These are phyloP conservation scores for Cronartium quercuum DNA, from an alignment of 1,284 basidiomycete genomes.

Conservation along the genomic window DNA sequence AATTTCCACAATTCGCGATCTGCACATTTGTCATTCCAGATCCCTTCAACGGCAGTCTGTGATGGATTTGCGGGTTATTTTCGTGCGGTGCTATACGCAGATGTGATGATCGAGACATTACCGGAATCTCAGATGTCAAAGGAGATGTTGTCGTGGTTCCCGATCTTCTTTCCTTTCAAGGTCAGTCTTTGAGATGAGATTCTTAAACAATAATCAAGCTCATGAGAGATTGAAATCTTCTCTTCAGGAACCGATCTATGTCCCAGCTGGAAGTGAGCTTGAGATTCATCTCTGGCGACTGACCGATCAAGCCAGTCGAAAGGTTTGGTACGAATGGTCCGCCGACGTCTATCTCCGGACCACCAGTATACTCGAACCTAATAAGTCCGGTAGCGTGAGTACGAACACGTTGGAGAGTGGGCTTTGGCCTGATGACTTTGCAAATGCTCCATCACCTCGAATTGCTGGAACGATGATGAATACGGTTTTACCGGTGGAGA, in stretches of 20 bases:
- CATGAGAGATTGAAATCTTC: neutral
- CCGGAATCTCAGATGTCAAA: conserved; percentile 77
- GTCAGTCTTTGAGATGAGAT: conserved; percentile 19
- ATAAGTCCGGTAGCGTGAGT: neutral
- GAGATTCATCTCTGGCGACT: conserved; percentile 92
- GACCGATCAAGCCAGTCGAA: conserved; percentile 62
- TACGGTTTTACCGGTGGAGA: neutral
- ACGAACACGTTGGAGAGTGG: neutral
- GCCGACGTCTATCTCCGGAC: conserved; percentile 71
- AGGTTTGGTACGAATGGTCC: conserved; percentile 99
- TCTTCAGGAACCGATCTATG: conserved; percentile 75
- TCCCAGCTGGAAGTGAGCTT: conserved; percentile 84
- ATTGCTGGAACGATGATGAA: neutral
- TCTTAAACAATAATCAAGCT: neutral
- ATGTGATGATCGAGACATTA: conserved; percentile 86
- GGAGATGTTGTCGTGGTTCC: conserved; percentile 99
- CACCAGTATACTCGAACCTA: neutral
- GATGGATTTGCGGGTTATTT: conserved; percentile 99
- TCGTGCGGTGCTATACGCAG: conserved; percentile 83
- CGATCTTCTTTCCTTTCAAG: conserved; percentile 76
- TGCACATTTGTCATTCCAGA: conserved; percentile 67
- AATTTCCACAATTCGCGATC: conserved; percentile 52
- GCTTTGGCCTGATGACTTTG: neutral
- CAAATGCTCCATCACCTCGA: neutral
- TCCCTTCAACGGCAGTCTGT: conserved; percentile 87